A percentile compares a stretch with the other conserved stretches of the same genome.
Evolutionary conservation across 2,329 filamentous ascomycete species (phyloP).

Genomic region (Penicillium psychrosexuale): DNA sequence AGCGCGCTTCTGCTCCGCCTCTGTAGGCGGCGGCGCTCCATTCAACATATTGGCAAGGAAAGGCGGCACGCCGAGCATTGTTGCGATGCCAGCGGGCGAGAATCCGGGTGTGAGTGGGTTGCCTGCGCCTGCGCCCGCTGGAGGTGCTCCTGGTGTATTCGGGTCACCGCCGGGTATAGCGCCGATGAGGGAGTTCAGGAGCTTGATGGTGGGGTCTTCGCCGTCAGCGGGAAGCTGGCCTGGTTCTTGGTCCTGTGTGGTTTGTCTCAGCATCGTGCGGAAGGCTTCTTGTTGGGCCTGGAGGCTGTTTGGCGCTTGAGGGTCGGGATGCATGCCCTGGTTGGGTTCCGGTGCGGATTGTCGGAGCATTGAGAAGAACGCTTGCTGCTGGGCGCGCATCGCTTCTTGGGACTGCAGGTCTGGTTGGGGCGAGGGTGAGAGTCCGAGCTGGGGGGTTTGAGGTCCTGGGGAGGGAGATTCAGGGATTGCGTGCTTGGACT

Average conservation of each 20-base stretch:
- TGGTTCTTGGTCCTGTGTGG: conserved; percentile 21
- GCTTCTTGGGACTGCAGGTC: conserved; percentile 32
- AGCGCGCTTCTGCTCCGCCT: conserved; percentile 35
- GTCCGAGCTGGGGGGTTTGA: conserved; percentile 21
- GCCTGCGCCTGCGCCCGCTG: conserved; percentile 23
- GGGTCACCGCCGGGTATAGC: conserved; percentile 25
- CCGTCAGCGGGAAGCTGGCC: conserved; percentile 17
- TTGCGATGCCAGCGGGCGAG: conserved; percentile 32
- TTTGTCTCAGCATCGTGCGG: conserved; percentile 40
- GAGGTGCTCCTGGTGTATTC: conserved; percentile 23
- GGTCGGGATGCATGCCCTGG: conserved; percentile 14
- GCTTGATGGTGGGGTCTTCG: conserved; percentile 38
- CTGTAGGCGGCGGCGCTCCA: conserved; percentile 36
- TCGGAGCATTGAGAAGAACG: conserved; percentile 40
- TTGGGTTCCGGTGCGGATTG: conserved; percentile 24
- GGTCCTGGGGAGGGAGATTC: conserved; percentile 30
- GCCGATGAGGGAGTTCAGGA: conserved; percentile 38
- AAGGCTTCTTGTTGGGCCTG: conserved; percentile 42
- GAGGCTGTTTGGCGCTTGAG: conserved; percentile 18
- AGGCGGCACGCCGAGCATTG: conserved; percentile 45
- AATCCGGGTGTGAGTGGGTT: conserved; percentile 9
- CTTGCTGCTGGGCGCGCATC: conserved; percentile 43
- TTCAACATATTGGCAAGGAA: conserved; percentile 41
- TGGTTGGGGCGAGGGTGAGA: conserved; percentile 17
- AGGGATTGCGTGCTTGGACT: conserved; percentile 12